These are phyloP conservation scores for Naganishia kalamii DNA, from an alignment of 768 basidiomycete species.

Conservation along the genomic window DNA sequence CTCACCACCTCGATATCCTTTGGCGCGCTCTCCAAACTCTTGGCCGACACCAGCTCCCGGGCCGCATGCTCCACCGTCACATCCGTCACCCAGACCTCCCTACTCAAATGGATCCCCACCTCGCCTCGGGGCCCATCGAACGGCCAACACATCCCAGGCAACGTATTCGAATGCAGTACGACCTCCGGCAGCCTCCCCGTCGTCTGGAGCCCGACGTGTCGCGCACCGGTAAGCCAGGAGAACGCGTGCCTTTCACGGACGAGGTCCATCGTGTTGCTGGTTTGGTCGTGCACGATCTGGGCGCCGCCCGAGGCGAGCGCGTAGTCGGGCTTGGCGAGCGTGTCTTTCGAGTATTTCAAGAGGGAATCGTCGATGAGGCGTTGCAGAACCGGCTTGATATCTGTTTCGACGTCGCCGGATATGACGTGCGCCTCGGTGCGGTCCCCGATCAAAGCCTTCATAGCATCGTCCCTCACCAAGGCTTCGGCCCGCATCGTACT, in stretches of 20 bases:
- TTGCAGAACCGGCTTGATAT: constrained; percentile 56
- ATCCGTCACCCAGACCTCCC: constrained; percentile 56
- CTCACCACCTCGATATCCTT: constrained; percentile 67
- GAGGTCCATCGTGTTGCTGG: constrained; percentile 69
- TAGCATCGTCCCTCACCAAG: not conserved
- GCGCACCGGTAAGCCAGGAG: constrained; percentile 53
- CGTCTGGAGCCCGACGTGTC: constrained; percentile 49
- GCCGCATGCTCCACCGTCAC: constrained; percentile 85
- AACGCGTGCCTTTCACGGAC: constrained; percentile 31
- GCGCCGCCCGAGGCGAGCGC: constrained; percentile 79
- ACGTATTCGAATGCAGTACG: constrained; percentile 76
- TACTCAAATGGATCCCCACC: constrained; percentile 71
- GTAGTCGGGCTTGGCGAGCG: constrained; percentile 73
- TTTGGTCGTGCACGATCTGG: constrained; percentile 70
- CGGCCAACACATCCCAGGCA: constrained; percentile 88
- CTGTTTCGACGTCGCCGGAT: constrained; percentile 60
- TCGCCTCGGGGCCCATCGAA: constrained; percentile 72
- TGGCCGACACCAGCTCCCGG: constrained; percentile 69
- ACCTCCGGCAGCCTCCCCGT: constrained; percentile 76
- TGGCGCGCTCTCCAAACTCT: constrained; percentile 63
- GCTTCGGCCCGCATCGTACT: constrained; percentile 4
- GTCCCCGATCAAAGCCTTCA: too few relatives aligned
- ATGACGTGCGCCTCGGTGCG: not conserved
- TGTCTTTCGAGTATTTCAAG: constrained; percentile 65
- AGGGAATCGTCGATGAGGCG: constrained; percentile 73